Evolutionary conservation across 1,284 basidiomycete genomes (phyloP).

Genomic region (Melampsora occidentalis): DNA sequence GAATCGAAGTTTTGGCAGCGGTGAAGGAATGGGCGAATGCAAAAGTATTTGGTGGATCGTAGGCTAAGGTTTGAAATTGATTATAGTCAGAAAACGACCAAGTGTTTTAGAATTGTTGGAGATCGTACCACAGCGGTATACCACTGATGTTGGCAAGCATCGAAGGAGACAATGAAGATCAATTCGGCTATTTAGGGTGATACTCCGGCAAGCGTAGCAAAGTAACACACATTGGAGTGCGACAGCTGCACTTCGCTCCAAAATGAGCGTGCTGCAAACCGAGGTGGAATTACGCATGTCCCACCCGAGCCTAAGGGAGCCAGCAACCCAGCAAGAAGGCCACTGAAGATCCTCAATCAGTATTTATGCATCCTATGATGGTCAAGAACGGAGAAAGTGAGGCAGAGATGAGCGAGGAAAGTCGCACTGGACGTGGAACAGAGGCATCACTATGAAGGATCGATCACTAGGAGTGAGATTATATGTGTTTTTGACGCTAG

Average conservation of each 20-base stretch:
- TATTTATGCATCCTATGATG: neutral
- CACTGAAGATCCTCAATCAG: constrained; percentile 48
- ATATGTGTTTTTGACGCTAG: constrained; percentile 61
- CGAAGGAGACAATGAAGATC: neutral
- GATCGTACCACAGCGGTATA: constrained; percentile 53
- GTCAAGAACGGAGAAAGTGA: neutral
- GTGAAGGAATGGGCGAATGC: constrained; percentile 53
- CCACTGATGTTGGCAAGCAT: constrained; percentile 57
- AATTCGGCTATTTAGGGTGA: too few species aligned
- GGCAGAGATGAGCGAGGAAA: neutral
- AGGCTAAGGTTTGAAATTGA: constrained; percentile 51
- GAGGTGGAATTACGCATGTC: constrained; percentile 62
- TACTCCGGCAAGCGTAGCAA: neutral
- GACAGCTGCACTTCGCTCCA: constrained; percentile 61
- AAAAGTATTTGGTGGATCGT: constrained; percentile 60
- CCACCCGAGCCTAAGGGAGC: constrained; percentile 63
- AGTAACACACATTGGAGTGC: constrained; percentile 46
- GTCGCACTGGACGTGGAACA: constrained; percentile 63
- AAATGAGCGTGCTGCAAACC: constrained; percentile 63
- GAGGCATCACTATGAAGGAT: constrained; percentile 65
- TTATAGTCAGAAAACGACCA: neutral
- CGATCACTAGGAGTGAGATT: constrained; percentile 57
- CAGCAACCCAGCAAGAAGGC: constrained; percentile 64
- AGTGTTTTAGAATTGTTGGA: neutral
- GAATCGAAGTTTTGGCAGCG: constrained; percentile 57